A percentile compares a stretch with the other conserved stretches of the same genome.
Conservation (phyloP, 1,139 yeast species). For the Geotrichum fermentans region DNA sequence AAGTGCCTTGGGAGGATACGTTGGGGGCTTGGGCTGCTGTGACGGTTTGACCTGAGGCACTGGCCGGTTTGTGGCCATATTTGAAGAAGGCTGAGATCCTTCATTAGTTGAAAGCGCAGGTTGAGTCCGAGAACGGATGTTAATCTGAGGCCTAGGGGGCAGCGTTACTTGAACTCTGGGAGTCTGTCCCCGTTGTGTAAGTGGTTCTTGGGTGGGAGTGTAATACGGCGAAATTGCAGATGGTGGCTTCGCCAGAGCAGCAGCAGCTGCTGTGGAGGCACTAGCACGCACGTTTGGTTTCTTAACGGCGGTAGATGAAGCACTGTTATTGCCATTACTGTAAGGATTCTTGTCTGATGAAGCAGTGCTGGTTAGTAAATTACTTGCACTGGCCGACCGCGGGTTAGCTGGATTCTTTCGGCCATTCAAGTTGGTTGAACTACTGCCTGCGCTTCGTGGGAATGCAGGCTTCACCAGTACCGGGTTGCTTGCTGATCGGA, state of each 20-base stretch:
- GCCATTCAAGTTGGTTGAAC: constrained; percentile 14
- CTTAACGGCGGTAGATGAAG: constrained; percentile 23
- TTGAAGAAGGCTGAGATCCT: neutral
- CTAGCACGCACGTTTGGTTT: neutral
- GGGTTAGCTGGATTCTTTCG: constrained; percentile 18
- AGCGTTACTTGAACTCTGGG: constrained; percentile 11
- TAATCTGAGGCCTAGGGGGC: constrained; percentile 5
- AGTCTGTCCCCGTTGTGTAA: neutral
- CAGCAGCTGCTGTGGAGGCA: constrained; percentile 36
- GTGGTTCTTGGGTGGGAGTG: constrained; percentile 11
- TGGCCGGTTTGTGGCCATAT: neutral
- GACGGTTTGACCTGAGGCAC: neutral
- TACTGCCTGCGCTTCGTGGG: constrained; percentile 1
- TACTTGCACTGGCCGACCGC: constrained; percentile 13
- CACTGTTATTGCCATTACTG: neutral
- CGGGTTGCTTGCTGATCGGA: constrained; percentile 26
- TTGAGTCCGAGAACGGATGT: neutral
- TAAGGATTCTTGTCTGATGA: constrained; percentile 1
- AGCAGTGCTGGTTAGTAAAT: constrained; percentile 1
- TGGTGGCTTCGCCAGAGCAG: constrained; percentile 29
- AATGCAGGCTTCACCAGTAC: neutral
- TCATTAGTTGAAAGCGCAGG: neutral
- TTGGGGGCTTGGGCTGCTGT: neutral
- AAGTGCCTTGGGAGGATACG: constrained; percentile 22
- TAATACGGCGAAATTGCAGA: constrained; percentile 16